Evolutionary conservation across 768 basidiomycete genomes (phyloP).

Genomic region (Epithele typhae): DNA sequence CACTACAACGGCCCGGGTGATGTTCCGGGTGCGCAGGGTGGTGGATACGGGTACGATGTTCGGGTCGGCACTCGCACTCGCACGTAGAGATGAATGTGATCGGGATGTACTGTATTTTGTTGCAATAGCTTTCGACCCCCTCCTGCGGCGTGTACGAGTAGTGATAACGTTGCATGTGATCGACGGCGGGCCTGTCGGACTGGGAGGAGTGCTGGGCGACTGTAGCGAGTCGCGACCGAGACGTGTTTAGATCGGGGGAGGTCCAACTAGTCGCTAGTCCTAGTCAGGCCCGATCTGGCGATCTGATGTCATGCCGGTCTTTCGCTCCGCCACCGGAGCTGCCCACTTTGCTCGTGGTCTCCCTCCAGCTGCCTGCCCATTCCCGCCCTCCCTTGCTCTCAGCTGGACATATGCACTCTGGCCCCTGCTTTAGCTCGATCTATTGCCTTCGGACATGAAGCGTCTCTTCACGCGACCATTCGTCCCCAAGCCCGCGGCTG

Average conservation of each 20-base stretch:
- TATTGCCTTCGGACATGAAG: constrained; percentile 32
- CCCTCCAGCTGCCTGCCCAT: not conserved
- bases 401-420: constrained; percentile 3
- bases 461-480: constrained; percentile 25
- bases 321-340: not conserved
- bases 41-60: constrained; percentile 77
- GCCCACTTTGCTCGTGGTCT: not conserved
- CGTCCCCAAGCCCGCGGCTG: constrained; percentile 1
- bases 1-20: constrained; percentile 87
- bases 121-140: constrained; percentile 6
- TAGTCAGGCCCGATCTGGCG: not conserved
- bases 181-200: too few species aligned
- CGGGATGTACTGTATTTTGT: constrained; percentile 15
- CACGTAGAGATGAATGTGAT: constrained; percentile 36
- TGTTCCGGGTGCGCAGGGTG: constrained; percentile 54
- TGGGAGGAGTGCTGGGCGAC: too few species aligned
- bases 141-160: not conserved
- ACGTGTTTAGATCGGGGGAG: not conserved
- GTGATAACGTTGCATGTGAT: too few species aligned
- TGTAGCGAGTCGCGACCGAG: not conserved
- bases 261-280: too few species aligned
- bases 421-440: not conserved
- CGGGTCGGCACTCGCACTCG: constrained; percentile 58
- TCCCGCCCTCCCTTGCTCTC: not conserved
- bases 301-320: constrained; percentile 5